Evolutionary conservation across 345 rosid genomes (phyloP).

Genomic region (Melaleuca alternifolia): DNA sequence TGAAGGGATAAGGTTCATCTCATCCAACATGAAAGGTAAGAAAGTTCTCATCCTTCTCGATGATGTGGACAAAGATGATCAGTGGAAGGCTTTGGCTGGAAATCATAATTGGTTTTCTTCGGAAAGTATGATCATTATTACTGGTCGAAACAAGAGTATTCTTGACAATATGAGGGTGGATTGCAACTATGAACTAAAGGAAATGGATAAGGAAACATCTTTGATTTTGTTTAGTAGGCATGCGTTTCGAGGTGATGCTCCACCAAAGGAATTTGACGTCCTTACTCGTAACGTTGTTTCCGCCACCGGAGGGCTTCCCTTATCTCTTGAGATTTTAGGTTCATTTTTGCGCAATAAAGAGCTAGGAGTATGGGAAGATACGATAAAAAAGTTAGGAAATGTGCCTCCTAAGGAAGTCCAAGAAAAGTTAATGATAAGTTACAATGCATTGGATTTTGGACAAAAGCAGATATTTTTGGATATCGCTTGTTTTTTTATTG

Average conservation of each 20-base stretch:
- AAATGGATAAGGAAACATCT: not conserved
- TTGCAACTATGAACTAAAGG: not conserved
- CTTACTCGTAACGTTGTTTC: not conserved
- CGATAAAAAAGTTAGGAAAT: not conserved
- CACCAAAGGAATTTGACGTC: not conserved
- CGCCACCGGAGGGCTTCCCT: not conserved
- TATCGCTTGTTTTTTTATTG: not conserved
- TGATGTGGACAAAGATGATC: not conserved
- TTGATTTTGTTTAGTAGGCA: not conserved
- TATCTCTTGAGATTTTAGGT: not conserved
- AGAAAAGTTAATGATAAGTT: not conserved
- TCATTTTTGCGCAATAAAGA: not conserved
- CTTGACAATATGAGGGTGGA: not conserved
- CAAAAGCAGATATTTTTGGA: not conserved
- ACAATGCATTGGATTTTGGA: not conserved
- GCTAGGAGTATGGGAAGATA: not conserved
- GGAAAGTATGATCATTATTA: not conserved
- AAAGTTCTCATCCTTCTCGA: slow-evolving; percentile 6
- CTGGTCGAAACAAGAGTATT: not conserved
- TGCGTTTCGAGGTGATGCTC: not conserved
- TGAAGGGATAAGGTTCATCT: not conserved
- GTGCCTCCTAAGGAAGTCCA: not conserved
- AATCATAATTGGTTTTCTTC: not conserved
- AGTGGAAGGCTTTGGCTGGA: not conserved
- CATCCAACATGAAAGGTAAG: slow-evolving; percentile 4